Evolutionary conservation across 2,329 filamentous ascomycete species (phyloP).

Genomic region (Fusarium humuli): DNA sequence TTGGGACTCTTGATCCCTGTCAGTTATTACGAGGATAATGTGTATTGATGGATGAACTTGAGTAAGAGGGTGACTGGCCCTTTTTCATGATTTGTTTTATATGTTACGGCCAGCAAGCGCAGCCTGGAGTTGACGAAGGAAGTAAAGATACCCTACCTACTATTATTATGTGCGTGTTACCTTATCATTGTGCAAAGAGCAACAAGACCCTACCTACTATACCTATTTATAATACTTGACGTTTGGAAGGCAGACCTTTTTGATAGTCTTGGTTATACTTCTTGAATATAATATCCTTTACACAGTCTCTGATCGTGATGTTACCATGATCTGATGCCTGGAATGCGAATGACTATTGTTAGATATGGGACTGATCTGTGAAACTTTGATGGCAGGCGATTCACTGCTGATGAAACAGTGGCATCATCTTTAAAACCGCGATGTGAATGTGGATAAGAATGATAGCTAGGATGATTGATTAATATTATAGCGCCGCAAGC

Average conservation of each 20-base stretch:
- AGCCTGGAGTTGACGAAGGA: slow-evolving; percentile 18
- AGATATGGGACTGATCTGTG: neutral
- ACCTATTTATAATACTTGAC: slow-evolving; percentile 12
- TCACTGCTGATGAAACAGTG: neutral
- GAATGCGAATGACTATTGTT: neutral
- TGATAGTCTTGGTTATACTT: neutral
- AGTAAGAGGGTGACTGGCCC: neutral
- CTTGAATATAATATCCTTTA: neutral
- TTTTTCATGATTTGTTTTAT: slow-evolving; percentile 16
- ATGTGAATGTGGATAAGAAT: neutral
- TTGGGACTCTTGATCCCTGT: slow-evolving; percentile 45
- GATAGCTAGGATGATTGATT: neutral
- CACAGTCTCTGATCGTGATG: neutral
- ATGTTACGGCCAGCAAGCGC: slow-evolving; percentile 16
- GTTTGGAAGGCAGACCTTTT: neutral
- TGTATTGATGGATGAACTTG: slow-evolving; percentile 21
- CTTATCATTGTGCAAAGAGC: too few species aligned
- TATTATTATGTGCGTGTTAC: too few species aligned
- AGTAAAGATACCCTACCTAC: slow-evolving; percentile 10
- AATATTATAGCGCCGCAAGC: neutral
- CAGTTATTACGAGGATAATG: neutral
- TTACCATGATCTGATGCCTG: neutral
- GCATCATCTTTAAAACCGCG: neutral
- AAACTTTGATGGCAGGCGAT: neutral
- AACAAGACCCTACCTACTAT: slow-evolving; percentile 8